Evolutionary conservation across 2,329 filamentous ascomycete species (phyloP).

Genomic region (Cladophialophora yegresii): DNA sequence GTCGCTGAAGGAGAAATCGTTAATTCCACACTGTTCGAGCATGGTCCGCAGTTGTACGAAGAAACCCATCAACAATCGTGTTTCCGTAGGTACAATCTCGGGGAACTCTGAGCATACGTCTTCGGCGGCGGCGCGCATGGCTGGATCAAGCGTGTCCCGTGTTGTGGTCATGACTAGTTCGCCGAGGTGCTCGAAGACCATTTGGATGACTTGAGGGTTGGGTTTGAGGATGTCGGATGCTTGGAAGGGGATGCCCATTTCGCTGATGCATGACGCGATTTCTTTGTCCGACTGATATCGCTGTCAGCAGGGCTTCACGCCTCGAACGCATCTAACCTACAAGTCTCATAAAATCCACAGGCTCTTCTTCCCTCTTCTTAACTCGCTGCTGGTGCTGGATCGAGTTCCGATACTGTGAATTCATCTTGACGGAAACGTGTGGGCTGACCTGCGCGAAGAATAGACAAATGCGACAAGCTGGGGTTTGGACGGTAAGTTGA

Average conservation of each 20-base stretch:
- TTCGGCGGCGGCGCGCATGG: constrained; percentile 88
- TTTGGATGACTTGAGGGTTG: constrained; percentile 90
- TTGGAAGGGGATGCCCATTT: constrained; percentile 89
- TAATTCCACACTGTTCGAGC: constrained; percentile 81
- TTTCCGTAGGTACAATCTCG: constrained; percentile 82
- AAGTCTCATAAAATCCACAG: constrained; percentile 60
- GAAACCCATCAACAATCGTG: constrained; percentile 93
- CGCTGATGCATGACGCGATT: constrained; percentile 94
- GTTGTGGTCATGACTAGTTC: constrained; percentile 92
- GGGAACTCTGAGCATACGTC: constrained; percentile 78
- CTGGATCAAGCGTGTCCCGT: constrained; percentile 87
- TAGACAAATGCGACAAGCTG: background rate
- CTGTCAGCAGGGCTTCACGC: constrained; percentile 39
- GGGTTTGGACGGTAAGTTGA: background rate
- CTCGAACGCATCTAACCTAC: constrained; percentile 43
- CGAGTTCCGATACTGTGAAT: constrained; percentile 52
- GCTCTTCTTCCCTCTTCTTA: constrained; percentile 60
- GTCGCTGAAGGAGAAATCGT: constrained; percentile 91
- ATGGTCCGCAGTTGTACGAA: constrained; percentile 80
- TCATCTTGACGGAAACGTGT: constrained; percentile 50
- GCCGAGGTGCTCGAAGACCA: constrained; percentile 97
- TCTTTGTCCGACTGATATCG: constrained; percentile 65
- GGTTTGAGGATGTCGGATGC: constrained; percentile 88
- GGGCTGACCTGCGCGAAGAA: background rate
- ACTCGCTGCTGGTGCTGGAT: constrained; percentile 49